These are phyloP conservation scores for Monilinia vaccinii-corymbosi DNA, from an alignment of 2,329 filamentous ascomycete species.

Conservation along the genomic window DNA sequence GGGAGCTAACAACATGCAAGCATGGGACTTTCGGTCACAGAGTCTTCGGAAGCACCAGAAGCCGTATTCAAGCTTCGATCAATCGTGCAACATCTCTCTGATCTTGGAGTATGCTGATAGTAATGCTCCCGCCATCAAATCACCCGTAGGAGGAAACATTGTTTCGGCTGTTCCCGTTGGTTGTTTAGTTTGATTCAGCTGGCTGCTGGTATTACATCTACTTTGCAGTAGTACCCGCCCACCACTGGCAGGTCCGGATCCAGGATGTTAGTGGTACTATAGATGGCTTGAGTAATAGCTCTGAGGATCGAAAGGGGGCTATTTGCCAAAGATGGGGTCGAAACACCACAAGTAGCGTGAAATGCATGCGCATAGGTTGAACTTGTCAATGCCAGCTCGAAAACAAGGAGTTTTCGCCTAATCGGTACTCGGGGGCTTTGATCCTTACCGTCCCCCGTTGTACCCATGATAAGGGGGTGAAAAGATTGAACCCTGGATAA, in stretches of 20 bases:
- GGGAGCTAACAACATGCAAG: neutral
- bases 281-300: neutral
- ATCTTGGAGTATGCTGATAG: neutral
- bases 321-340: neutral
- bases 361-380: neutral
- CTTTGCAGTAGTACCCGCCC: neutral
- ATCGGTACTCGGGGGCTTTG: no score
- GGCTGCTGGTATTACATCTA: neutral
- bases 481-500: no score
- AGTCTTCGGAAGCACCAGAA: slow-evolving; percentile 5
- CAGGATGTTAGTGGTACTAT: neutral
- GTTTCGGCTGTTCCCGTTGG: slow-evolving; percentile 2
- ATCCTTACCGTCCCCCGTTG: no score
- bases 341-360: neutral
- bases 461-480: no score
- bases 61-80: neutral
- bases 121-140: neutral
- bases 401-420: neutral
- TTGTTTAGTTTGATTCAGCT: neutral
- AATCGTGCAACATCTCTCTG: neutral
- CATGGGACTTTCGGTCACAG: neutral
- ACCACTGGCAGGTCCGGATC: neutral
- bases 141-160: neutral
- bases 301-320: neutral
- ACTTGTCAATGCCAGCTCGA: neutral